Evolutionary conservation across 73 alveolate genomes (phyloP).

Genomic region (Blepharisma stoltei): DNA sequence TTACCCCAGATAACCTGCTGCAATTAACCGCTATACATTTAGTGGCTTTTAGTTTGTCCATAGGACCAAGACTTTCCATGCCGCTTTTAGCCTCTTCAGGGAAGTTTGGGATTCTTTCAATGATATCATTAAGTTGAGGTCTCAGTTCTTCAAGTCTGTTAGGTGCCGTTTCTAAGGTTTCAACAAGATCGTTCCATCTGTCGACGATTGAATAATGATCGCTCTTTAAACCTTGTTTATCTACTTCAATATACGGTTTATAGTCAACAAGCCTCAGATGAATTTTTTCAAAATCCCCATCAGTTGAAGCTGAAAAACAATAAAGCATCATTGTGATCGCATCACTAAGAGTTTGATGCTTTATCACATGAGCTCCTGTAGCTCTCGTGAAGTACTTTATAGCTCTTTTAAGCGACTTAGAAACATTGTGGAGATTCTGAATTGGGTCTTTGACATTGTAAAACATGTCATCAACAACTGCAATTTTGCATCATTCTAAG

Average conservation of each 20-base stretch:
- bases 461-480: too few relatives aligned
- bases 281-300: slow-evolving; percentile 26
- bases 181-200: slow-evolving; percentile 10
- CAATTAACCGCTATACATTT: background rate
- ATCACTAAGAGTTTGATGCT: background rate
- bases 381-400: background rate
- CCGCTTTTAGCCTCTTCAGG: background rate
- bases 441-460: too few relatives aligned
- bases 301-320: slow-evolving; percentile 1
- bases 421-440: background rate
- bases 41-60: background rate
- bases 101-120: background rate
- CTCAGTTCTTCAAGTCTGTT: background rate
- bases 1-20: background rate
- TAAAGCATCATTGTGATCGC: background rate
- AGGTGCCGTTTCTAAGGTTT: background rate
- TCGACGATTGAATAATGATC: background rate
- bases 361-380: background rate
- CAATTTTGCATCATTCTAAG: too few relatives aligned
- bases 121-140: background rate
- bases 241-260: background rate
- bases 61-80: background rate
- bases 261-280: background rate
- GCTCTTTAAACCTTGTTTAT: background rate
- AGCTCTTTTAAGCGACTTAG: background rate